phyloP scores from a whole-genome alignment of 169 alveolate genomes.

The Plasmodium vivax region DNA sequence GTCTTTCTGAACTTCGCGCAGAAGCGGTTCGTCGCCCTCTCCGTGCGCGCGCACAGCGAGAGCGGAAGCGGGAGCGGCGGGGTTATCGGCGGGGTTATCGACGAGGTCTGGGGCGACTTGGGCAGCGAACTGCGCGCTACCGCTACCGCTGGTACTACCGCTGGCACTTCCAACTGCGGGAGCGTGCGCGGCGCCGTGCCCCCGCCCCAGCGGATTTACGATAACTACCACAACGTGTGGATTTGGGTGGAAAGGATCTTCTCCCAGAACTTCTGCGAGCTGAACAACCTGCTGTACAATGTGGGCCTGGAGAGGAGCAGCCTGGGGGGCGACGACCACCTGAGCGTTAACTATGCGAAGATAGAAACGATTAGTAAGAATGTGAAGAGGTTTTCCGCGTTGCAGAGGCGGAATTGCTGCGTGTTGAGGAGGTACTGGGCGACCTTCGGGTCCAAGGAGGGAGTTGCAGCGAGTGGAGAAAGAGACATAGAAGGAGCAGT shows the following conservation, averaged over 20 bases:
- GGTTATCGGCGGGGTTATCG: too few species aligned
- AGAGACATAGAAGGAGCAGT: neutral
- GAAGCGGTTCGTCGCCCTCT: constrained; percentile 22
- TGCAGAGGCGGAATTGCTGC: constrained; percentile 45
- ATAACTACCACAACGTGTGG: constrained; percentile 70
- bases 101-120: neutral
- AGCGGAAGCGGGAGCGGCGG: neutral
- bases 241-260: constrained; percentile 62
- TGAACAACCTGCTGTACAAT: constrained; percentile 37
- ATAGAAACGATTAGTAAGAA: constrained; percentile 55
- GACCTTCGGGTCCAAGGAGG: constrained; percentile 29
- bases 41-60: neutral
- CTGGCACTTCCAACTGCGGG: neutral
- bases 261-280: constrained; percentile 41
- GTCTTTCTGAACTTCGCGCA: constrained; percentile 59
- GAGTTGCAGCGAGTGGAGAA: neutral
- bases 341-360: constrained; percentile 26
- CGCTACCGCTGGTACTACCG: neutral
- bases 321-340: neutral
- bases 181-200: neutral
- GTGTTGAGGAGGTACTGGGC: constrained; percentile 55
- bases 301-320: neutral
- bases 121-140: neutral
- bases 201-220: constrained; percentile 20
- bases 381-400: constrained; percentile 29